Evolutionary conservation across 2,329 filamentous ascomycete species (phyloP), one percentile per base, ranked within the genome.

Genomic region (Coniella lustricola): DNA sequence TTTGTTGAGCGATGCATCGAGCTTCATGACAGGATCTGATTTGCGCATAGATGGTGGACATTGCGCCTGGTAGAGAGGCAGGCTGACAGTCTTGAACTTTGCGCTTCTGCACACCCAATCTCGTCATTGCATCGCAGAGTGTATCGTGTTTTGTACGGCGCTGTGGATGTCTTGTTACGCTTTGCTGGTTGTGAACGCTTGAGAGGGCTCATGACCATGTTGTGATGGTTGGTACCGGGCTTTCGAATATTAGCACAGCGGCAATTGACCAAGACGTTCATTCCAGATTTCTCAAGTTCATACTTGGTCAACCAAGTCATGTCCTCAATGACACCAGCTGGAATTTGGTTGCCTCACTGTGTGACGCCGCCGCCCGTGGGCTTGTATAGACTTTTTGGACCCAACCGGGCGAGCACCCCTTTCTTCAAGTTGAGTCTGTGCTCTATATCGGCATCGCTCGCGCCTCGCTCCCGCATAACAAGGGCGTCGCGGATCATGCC

Each of bases 41-140:
- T 61, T 89, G 60, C 68, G 83, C 29, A 82, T 88, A 42, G 85
- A 89, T 59, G 85, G 85, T 10, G 85, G 85, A 0, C 84, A 89
- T 60, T 64, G 70, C 35, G 75, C 76, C 16, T 82, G 78, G 78
- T 82, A 67, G 64, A 5, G n/a, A n/a, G 21, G 16, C 17, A 37
- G 13, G 2, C 7, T 16, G 10, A n/a, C 9, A n/a, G 1, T 38
- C 36, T 17, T 17, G 21, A 14, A 37, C 35, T 7, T 31, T 21
- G 31, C n/a, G n/a, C n/a, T n/a, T n/a, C n/a, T n/a, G n/a, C n/a
- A n/a, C n/a, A n/a, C n/a, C n/a, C n/a, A n/a, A n/a, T n/a, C n/a
- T 10, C 18, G 5, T 46, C 17, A 22, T 13, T 3, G 8, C 14
- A 17, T 12, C 13, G 5, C 7, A 34, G 10, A 10, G n/a, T 38